Evolutionary conservation across 768 basidiomycete species (phyloP).

Genomic region (Sistotremastrum niveocremeum): DNA sequence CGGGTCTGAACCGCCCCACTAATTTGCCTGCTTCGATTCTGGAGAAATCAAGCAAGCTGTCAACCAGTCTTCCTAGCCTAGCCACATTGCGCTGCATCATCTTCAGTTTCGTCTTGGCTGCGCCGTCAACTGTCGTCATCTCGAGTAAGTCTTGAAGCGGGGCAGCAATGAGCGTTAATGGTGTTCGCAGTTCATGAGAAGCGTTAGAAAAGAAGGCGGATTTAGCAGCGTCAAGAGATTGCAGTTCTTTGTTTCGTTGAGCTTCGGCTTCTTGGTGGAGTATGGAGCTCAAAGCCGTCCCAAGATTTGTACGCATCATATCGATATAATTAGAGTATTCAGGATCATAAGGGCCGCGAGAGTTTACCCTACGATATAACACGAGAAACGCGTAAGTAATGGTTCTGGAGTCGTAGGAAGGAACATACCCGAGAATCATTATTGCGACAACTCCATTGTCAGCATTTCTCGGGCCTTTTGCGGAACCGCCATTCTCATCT

Average conservation of each 20-base stretch:
- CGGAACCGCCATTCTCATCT: too few relatives aligned
- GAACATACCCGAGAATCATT: too few relatives aligned
- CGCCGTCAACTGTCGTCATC: conserved; percentile 4
- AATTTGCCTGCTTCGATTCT: conserved; percentile 20
- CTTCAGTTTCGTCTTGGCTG: conserved; percentile 9
- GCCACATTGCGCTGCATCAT: conserved; percentile 17
- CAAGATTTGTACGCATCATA: conserved; percentile 7
- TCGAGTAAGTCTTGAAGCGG: conserved; percentile 12
- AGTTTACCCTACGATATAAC: conserved; percentile 17
- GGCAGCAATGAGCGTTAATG: conserved; percentile 15
- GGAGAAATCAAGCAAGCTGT: conserved; percentile 26
- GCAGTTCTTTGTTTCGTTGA: conserved; percentile 9
- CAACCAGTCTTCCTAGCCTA: conserved; percentile 21
- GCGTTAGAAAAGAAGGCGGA: conserved; percentile 15
- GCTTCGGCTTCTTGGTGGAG: conserved; percentile 13
- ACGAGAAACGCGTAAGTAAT: conserved; percentile 1
- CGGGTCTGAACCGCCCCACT: conserved; percentile 17
- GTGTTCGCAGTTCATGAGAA: conserved; percentile 16
- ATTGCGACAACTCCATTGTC: too few relatives aligned
- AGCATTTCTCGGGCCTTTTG: too few relatives aligned
- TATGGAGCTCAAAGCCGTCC: conserved; percentile 10
- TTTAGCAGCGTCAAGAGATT: conserved; percentile 15
- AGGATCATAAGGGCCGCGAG: conserved; percentile 14
- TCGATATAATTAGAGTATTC: conserved; percentile 12
- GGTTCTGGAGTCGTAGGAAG: too few relatives aligned